Evolutionary conservation across 805 yeast genomes (phyloP), one percentile per base, ranked within the genome.

Genomic region (Ogataea siamensis): DNA sequence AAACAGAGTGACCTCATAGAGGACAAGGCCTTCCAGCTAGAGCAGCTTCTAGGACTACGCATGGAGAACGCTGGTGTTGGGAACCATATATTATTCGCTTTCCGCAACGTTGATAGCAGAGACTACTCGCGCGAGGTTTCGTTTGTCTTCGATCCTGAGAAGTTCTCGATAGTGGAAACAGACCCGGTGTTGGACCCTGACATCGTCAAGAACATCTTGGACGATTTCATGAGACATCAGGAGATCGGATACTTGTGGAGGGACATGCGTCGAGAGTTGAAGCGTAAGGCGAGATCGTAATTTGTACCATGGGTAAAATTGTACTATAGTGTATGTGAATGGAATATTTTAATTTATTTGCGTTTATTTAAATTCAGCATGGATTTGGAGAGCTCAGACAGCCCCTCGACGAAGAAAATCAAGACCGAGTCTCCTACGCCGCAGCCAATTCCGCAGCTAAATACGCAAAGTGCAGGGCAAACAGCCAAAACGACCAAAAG

Each of bases 41-140:
- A 74, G 42, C 60, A 57, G 32, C 62, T 71, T 40, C 57, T 73
- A 36, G 81, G 82, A 1, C 47, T 75, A 19, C 63, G 57, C 34
- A 65, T 76, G 24, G 71, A 70, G 43, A 70, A 68, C 5, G 57
- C 67, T 6, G 60, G 52, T 9, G 62, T 56, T 22, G 56, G 63
- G 22, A 51, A 50, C 28, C 37, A 39, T 5, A 54, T 76, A 12
- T 53, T 51, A 32, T 74, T 76, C 42, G 53, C 58, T 1, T 75
- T 76, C 47, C 59, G 51, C 17, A 71, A 75, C 42, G 60, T 75
- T 7, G 79, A 74, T 39, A 63, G 74, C 4, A 60, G 64, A 29
- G 64, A 74, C 46, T 61, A 62, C 28, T 65, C 66, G 27, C 60
- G 62, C 28, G 70, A 70, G 38, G 73, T 67, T n/a, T 62, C 65